phyloP scores from a whole-genome alignment of 1,139 yeast genomes.

The Yamadazyma sp. region DNA sequence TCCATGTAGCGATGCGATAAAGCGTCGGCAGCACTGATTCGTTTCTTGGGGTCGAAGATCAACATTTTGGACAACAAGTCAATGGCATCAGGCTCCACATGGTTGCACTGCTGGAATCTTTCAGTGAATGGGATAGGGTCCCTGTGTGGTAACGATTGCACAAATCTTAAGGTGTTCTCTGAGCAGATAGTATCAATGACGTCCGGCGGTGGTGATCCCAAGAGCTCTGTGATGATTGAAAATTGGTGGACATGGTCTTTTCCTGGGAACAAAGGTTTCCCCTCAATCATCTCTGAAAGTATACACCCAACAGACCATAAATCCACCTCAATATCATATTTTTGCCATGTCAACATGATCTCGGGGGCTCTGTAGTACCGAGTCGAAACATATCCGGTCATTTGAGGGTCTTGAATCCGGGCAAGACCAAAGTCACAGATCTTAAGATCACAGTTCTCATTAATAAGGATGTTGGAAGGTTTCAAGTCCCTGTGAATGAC shows the following conservation, averaged over 20 bases:
- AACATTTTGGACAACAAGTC: constrained; percentile 88
- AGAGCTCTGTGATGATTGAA: constrained; percentile 89
- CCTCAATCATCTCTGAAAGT: constrained; percentile 97
- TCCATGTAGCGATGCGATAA: constrained; percentile 88
- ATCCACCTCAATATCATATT: constrained; percentile 97
- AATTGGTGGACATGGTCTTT: constrained; percentile 98
- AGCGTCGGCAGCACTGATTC: constrained; percentile 91
- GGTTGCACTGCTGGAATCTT: constrained; percentile 65
- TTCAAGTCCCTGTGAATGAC: constrained; percentile 94
- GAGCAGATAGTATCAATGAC: constrained; percentile 95
- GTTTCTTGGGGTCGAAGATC: constrained; percentile 89
- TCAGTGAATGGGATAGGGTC: constrained; percentile 87
- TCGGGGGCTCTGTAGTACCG: constrained; percentile 98
- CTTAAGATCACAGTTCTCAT: constrained; percentile 93
- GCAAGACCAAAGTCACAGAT: constrained; percentile 98
- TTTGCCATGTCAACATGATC: constrained; percentile 99
- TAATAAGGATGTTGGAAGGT: constrained; percentile 88
- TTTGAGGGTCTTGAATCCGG: constrained; percentile 95
- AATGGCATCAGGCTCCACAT: constrained; percentile 88
- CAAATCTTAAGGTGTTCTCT: constrained; percentile 92
- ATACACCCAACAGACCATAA: constrained; percentile 99
- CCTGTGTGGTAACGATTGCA: constrained; percentile 87
- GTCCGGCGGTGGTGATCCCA: constrained; percentile 96
- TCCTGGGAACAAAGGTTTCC: constrained; percentile 98
- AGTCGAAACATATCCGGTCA: constrained; percentile 98